phyloP scores from a whole-genome alignment of 176 grass and related monocot species.

The Eragrostis nindensis region DNA sequence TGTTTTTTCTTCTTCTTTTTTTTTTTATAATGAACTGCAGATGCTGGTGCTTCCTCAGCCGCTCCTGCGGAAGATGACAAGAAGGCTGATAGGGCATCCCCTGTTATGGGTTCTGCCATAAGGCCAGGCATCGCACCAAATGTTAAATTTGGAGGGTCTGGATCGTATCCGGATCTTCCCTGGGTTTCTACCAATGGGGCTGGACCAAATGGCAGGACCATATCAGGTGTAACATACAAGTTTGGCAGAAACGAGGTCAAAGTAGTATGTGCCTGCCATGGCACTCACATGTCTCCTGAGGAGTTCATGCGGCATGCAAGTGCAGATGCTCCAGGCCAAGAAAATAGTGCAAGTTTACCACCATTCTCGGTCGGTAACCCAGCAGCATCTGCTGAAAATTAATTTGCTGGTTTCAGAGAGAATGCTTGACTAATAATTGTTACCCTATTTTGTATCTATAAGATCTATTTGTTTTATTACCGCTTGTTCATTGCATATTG shows the following conservation, averaged over 20 bases:
- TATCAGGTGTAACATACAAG: slow-evolving; percentile 97
- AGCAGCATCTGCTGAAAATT: slow-evolving; percentile 65
- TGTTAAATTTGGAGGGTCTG: slow-evolving; percentile 85
- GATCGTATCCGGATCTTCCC: slow-evolving; percentile 84
- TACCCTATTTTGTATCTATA: slow-evolving; percentile 35
- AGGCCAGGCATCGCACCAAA: slow-evolving; percentile 73
- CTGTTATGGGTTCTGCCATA: slow-evolving; percentile 65
- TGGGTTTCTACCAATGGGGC: slow-evolving; percentile 84
- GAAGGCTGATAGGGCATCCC: slow-evolving; percentile 40
- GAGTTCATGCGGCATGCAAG: slow-evolving; percentile 86
- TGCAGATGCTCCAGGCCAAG: slow-evolving; percentile 44
- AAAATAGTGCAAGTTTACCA: slow-evolving; percentile 41
- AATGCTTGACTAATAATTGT: slow-evolving; percentile 22
- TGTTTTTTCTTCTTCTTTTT: slow-evolving; percentile 14
- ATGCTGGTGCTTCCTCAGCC: slow-evolving; percentile 56
- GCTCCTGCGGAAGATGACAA: slow-evolving; percentile 53
- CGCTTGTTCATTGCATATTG: not conserved
- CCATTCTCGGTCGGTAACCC: slow-evolving; percentile 53
- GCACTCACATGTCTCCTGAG: slow-evolving; percentile 72
- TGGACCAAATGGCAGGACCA: slow-evolving; percentile 75
- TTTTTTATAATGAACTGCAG: slow-evolving; percentile 27
- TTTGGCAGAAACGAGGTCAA: slow-evolving; percentile 69
- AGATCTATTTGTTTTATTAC: slow-evolving; percentile 24
- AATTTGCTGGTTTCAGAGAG: slow-evolving; percentile 21
- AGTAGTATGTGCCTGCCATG: slow-evolving; percentile 94